Conservation (phyloP, 75 land plant species). For the Cupressus sempervirens region DNA sequence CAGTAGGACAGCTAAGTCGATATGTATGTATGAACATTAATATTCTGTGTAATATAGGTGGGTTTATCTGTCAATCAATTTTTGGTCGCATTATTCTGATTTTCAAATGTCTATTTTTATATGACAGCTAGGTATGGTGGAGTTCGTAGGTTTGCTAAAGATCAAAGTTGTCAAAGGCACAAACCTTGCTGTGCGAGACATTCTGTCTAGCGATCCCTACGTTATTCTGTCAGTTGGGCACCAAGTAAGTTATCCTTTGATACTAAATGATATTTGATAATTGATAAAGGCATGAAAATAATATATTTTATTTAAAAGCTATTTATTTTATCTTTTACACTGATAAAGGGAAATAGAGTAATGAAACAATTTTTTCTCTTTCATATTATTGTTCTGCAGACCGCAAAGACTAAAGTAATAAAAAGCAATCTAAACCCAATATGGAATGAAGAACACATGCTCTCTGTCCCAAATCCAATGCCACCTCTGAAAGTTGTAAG, state of each 20-base stretch:
- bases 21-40: too few species aligned
- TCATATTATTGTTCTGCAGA: conserved; percentile 37
- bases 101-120: conserved; percentile 1
- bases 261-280: background rate
- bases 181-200: conserved; percentile 81
- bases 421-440: conserved; percentile 87
- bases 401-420: conserved; percentile 58
- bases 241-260: conserved; percentile 45
- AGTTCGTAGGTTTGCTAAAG: conserved; percentile 85
- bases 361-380: background rate
- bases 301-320: background rate
- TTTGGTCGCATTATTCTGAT: background rate
- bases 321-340: background rate
- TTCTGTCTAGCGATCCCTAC: conserved; percentile 87
- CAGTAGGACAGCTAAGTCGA: too few species aligned
- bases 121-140: conserved; percentile 87
- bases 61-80: background rate
- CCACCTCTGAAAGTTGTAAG: conserved; percentile 79
- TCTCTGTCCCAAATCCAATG: conserved; percentile 72
- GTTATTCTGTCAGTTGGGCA: conserved; percentile 68
- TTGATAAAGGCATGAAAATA: background rate
- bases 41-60: background rate
- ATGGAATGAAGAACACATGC: conserved; percentile 92
- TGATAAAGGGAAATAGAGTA: background rate
- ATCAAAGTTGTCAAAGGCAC: conserved; percentile 81